Evolutionary conservation across 352 stramenopile species (phyloP).

Genomic region (Globisporangium solare): DNA sequence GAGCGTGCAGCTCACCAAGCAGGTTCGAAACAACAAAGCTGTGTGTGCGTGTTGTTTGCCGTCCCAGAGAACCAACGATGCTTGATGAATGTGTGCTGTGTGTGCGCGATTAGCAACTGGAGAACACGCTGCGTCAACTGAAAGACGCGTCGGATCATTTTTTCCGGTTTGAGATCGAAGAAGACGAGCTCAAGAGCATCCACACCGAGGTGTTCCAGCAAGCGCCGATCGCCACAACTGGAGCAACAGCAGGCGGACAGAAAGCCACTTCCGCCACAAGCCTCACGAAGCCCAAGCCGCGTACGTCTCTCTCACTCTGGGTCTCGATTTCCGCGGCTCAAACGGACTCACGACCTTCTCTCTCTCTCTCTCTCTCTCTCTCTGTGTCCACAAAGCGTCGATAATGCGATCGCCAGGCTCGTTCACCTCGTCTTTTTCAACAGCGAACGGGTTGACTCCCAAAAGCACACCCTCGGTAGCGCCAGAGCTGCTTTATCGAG

Average conservation of each 20-base stretch:
- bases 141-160: conserved; percentile 83
- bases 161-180: conserved; percentile 93
- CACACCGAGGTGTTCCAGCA: conserved; percentile 46
- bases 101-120: conserved; percentile 60
- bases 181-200: conserved; percentile 86
- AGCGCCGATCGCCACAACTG: neutral
- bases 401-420: conserved; percentile 21
- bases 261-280: neutral
- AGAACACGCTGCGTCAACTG: conserved; percentile 55
- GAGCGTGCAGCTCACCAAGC: conserved; percentile 23
- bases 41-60: neutral
- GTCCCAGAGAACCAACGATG: neutral
- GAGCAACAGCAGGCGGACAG: neutral
- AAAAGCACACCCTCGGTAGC: conserved; percentile 12
- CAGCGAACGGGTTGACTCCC: neutral
- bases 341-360: neutral
- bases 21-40: conserved; percentile 16
- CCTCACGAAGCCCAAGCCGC: conserved; percentile 19
- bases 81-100: neutral
- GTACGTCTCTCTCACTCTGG: conserved; percentile 11
- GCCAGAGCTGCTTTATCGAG: conserved; percentile 56
- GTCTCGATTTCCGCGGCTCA: conserved; percentile 1
- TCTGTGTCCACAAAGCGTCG: neutral
- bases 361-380: neutral
- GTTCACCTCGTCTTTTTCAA: conserved; percentile 17